These are phyloP conservation scores for Tolypocladium amazonense DNA, from an alignment of 2,329 filamentous ascomycete genomes.

Conservation along the genomic window DNA sequence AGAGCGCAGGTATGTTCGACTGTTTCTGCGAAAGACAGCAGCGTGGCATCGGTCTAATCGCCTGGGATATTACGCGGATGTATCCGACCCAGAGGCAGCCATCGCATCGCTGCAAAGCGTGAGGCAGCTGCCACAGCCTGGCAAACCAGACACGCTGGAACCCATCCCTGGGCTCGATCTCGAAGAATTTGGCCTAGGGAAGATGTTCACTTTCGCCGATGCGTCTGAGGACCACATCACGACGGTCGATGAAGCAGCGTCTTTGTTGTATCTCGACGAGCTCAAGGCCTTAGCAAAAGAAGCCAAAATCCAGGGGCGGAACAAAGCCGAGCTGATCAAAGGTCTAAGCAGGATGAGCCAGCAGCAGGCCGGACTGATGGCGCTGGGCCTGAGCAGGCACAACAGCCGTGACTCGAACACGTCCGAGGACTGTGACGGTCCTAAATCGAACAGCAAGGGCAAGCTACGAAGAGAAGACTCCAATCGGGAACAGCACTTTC, in stretches of 20 bases:
- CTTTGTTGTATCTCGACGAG: constrained; percentile 76
- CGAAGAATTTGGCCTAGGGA: constrained; percentile 35
- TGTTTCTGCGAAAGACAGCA: constrained; percentile 86
- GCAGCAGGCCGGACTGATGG: constrained; percentile 65
- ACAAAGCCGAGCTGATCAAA: constrained; percentile 68
- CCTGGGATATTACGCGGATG: constrained; percentile 72
- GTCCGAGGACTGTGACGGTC: constrained; percentile 31
- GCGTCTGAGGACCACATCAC: constrained; percentile 61
- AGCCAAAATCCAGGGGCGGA: constrained; percentile 76
- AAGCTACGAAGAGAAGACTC: constrained; percentile 22
- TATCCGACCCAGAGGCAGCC: constrained; percentile 60
- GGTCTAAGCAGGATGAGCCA: constrained; percentile 66
- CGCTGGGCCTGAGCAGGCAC: constrained; percentile 53
- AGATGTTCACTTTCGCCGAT: constrained; percentile 70
- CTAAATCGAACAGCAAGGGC: constrained; percentile 4
- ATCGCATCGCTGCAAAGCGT: constrained; percentile 52
- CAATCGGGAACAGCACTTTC: constrained; percentile 65
- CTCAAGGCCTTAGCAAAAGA: constrained; percentile 77
- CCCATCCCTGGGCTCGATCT: constrained; percentile 20
- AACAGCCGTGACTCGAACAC: constrained; percentile 46
- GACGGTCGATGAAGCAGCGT: constrained; percentile 72
- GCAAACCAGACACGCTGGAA: constrained; percentile 6
- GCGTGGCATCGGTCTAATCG: constrained; percentile 78
- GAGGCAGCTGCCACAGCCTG: constrained; percentile 40
- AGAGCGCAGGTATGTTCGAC: constrained; percentile 64